Base-by-base conservation (phyloP, 176 grass and related monocot species). In the Saccharum officinarum region DNA sequence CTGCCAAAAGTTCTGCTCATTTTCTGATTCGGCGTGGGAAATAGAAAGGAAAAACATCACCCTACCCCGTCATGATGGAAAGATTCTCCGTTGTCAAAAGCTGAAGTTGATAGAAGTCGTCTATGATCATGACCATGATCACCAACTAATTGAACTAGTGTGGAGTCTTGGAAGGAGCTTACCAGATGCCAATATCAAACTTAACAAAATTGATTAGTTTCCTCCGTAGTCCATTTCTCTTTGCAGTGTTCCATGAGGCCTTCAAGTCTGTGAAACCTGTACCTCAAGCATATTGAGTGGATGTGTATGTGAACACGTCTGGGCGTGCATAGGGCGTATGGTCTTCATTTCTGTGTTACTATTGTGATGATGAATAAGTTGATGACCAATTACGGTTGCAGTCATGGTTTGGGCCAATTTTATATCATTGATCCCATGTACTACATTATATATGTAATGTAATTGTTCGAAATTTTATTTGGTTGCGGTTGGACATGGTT, bases 101-200 rank as follows among this genome's bases (percentile, higher is more conserved):
- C 50, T 85, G 83, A 77, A 59, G 73, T 41, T 69, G 46, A 57
- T 85, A 57, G 63, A 85, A 85, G 16, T 85, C 9, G 10, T 69
- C n/a, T 77, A 85, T 4, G 11, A 30, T 5, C 5, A 69, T 13
- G 36, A 77, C 46, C n/a, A n/a, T 52, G 45, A 84, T 41, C 73
- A 84, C 73, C 73, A 10, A 57, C 83, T 85, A 33, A 76, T 69
- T 9, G 73, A 69, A 44, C 34, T 85, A 42, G 4, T 69, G 73
- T 77, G 73, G 83, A 17, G 34, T 13, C 36, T 85, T 42, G 63
- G 73, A 36, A 77, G 73, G 83, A 85, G 15, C 4, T 36, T 85
- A 30, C 73, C 83, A 54, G 23, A 69, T 33, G 73, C 46, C 34
- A 44, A 7, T 20, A 85, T 85, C n/a, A 57, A 69, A n/a, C 83